Evolutionary conservation across 1,284 basidiomycete species (phyloP).

Genomic region (Fistulina hepatica): DNA sequence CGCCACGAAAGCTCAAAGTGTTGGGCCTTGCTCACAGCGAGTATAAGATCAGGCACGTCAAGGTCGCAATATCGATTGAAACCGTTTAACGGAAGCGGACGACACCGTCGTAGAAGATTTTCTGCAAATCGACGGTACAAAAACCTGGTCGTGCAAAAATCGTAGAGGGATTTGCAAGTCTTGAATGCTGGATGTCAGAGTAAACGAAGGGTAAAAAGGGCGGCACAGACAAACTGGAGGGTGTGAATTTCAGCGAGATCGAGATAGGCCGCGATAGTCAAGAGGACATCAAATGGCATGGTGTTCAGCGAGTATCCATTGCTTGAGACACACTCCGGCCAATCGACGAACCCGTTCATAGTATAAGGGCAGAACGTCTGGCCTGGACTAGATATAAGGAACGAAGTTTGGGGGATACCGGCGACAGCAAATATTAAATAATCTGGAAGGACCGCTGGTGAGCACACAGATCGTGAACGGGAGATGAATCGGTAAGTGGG

Average conservation of each 20-base stretch:
- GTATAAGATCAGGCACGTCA: conserved; percentile 43
- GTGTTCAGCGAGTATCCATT: no score
- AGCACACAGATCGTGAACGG: no score
- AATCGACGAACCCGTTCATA: no score
- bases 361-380: no score
- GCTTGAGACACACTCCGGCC: no score
- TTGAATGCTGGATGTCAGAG: conserved; percentile 17
- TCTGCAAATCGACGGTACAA: conserved; percentile 55
- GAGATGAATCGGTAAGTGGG: no score
- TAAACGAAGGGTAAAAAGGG: background rate
- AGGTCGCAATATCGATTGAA: conserved; percentile 58
- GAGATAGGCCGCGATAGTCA: conserved; percentile 52
- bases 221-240: background rate
- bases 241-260: conserved; percentile 21
- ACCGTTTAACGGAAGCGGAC: conserved; percentile 54
- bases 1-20: conserved; percentile 53
- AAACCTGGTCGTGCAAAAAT: conserved; percentile 49
- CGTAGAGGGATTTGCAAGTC: conserved; percentile 50
- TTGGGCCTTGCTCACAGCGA: conserved; percentile 48
- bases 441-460: no score
- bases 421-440: no score
- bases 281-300: conserved; percentile 61
- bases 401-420: no score
- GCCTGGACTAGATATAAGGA: no score
- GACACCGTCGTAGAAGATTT: conserved; percentile 48